Conservation (phyloP, 73 alveolate species). For the Tetrahymena elliotti region DNA sequence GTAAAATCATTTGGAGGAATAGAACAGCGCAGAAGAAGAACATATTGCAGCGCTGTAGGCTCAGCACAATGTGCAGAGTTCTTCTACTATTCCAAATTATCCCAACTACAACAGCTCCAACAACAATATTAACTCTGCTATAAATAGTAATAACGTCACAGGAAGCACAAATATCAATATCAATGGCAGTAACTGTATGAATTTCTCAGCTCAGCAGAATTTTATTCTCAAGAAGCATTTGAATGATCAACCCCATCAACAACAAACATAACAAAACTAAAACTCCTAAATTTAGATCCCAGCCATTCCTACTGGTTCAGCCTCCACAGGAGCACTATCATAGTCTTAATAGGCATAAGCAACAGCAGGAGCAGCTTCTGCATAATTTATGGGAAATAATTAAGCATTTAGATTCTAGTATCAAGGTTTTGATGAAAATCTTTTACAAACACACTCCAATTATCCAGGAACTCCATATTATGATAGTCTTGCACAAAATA, state of each 20-base stretch:
- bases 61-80: constrained; percentile 2
- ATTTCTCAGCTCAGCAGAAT: not conserved
- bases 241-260: not conserved
- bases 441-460: not conserved
- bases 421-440: not conserved
- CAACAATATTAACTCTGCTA: not conserved
- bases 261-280: not conserved
- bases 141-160: not conserved
- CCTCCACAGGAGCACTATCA: not conserved
- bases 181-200: not conserved
- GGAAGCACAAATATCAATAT: not conserved
- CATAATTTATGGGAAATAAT: not conserved
- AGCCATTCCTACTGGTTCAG: not conserved
- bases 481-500: not conserved
- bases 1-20: not conserved
- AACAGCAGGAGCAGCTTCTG: not conserved
- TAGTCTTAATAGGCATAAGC: not conserved
- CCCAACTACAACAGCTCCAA: constrained; percentile 1
- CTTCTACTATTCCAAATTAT: not conserved
- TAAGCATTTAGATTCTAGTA: not conserved
- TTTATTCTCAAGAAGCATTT: not conserved
- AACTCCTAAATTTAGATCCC: not conserved
- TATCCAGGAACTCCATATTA: not conserved
- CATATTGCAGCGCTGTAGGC: constrained; percentile 1
- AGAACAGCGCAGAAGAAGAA: not conserved